Base-by-base conservation (phyloP, 2,329 filamentous ascomycete species). In the Pseudocercospora vitis region DNA sequence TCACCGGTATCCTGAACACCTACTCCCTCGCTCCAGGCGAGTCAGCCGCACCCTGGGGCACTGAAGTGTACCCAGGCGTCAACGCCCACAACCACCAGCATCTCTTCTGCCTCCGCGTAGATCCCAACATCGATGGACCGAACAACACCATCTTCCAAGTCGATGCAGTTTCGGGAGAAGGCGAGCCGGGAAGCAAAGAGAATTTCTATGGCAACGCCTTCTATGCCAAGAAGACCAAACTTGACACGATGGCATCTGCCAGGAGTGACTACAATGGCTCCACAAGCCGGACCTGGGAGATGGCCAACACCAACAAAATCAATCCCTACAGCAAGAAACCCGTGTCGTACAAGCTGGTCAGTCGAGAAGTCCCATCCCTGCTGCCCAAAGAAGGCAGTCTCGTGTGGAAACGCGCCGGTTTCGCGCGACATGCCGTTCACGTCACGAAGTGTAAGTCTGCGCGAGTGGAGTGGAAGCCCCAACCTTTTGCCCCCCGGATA, bases 21-120 rank as follows among this genome's bases (percentile, higher is more conserved):
- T 96, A 95, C 65, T 77, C 85, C 21, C 86, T 96, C 79, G 82
- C 85, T 63, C 82, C 85, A 0, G 88, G 83, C 42, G 91, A 96
- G 72, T 88, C 94, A 59, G 87, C 88, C 7, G 78, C 88, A 24
- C 89, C 89, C 55, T 96, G 89, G 89, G 91, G 91, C 52, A 95
- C 91, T 0, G 86, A 95, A 71, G 91, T 96, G 7, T 94, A 92
- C 67, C 88, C 89, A 0, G 86, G 89, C 33, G 90, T 96, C 67
- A 95, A 96, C 66, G 91, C 91, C 0, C 91, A 96, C 75, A 96
- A 96, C 75, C 91, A 96, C 72, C 91, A 96, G 73, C 91, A 96
- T 71, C 80, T 96, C 26, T 96, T 96, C 81, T 96, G 90, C 68
- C 76, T 96, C 37, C 88, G 91, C 35, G 77, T 96, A 37, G 88